Conservation (phyloP, 2,329 filamentous ascomycete genomes). For the Colletotrichum tofieldiae region DNA sequence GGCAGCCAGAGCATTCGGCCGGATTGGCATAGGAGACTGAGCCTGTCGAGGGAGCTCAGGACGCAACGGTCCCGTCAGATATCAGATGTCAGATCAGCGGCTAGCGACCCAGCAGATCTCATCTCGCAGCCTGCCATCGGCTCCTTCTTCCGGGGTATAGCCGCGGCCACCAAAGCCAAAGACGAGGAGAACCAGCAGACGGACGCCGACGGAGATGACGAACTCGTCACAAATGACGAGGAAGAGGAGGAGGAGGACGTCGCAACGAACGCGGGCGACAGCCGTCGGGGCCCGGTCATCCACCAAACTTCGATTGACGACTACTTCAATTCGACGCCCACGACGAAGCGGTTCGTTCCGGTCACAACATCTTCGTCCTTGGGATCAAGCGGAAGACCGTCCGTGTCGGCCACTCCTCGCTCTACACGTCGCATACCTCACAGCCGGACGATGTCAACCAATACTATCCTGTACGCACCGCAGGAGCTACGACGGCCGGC, state of each 20-base stretch:
- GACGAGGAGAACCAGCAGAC: conserved; percentile 73
- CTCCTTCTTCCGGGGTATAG: conserved; percentile 39
- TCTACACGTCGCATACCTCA: conserved; percentile 67
- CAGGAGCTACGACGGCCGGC: conserved; percentile 58
- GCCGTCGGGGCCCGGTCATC: conserved; percentile 45
- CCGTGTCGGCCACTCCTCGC: conserved; percentile 52
- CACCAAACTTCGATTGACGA: conserved; percentile 57
- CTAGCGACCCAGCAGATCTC: conserved; percentile 77
- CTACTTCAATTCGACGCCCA: conserved; percentile 69
- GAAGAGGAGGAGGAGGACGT: conserved; percentile 73
- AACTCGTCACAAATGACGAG: conserved; percentile 87
- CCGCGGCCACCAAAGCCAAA: conserved; percentile 47
- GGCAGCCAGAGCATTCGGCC: conserved; percentile 56
- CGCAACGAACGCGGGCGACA: conserved; percentile 59
- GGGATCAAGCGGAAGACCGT: conserved; percentile 46
- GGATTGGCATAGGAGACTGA: conserved; percentile 68
- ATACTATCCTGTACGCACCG: conserved; percentile 89
- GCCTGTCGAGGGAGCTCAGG: conserved; percentile 63
- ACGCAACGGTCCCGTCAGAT: conserved; percentile 64
- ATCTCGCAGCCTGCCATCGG: conserved; percentile 56
- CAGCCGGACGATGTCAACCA: conserved; percentile 82
- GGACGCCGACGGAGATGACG: conserved; percentile 91
- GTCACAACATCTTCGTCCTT: conserved; percentile 50
- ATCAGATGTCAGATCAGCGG: conserved; percentile 72
- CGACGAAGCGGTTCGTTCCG: conserved; percentile 57